Conservation (phyloP, 2,329 filamentous ascomycete genomes). For the Trematosphaeria pertusa region DNA sequence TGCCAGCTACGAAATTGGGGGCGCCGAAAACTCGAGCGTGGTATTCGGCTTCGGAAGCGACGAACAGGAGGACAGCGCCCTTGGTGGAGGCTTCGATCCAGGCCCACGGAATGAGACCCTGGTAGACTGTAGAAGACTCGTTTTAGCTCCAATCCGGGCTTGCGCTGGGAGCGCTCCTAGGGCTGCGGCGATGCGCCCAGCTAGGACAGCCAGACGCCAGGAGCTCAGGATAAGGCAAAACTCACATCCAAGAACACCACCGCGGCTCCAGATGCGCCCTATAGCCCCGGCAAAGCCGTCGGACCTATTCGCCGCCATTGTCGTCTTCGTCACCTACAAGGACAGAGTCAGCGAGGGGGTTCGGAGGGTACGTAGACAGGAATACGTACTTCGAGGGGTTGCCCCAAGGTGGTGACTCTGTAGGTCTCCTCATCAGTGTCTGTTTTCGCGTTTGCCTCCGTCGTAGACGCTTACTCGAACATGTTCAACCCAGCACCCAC, state of each 20-base stretch:
- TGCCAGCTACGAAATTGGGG: slow-evolving; percentile 85
- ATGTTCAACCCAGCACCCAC: slow-evolving; percentile 92
- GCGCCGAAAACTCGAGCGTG: slow-evolving; percentile 85
- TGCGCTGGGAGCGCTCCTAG: too few relatives aligned
- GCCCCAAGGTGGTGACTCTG: slow-evolving; percentile 72
- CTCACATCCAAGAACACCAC: slow-evolving; percentile 93
- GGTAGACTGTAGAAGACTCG: slow-evolving; percentile 74
- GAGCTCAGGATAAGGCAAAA: slow-evolving; percentile 27
- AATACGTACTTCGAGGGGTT: slow-evolving; percentile 57
- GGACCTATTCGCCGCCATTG: slow-evolving; percentile 95
- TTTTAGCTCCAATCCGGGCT: too few relatives aligned
- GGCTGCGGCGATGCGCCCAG: too few relatives aligned
- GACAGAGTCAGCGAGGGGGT: slow-evolving; percentile 63
- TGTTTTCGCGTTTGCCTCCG: slow-evolving; percentile 4
- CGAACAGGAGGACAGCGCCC: slow-evolving; percentile 97
- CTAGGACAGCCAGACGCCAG: background rate
- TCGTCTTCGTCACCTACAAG: slow-evolving; percentile 99
- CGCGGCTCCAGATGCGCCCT: slow-evolving; percentile 88
- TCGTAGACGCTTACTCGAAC: slow-evolving; percentile 72
- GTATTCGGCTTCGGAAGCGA: slow-evolving; percentile 97
- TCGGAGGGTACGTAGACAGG: background rate
- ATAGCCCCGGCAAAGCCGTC: slow-evolving; percentile 86
- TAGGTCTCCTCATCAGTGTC: slow-evolving; percentile 23
- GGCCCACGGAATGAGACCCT: slow-evolving; percentile 92
- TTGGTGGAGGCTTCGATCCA: slow-evolving; percentile 99